A percentile compares a stretch with the other conserved stretches of the same genome.
Evolutionary conservation across 345 rosid genomes (phyloP).

Genomic region (Eucalyptus sideroxylon): DNA sequence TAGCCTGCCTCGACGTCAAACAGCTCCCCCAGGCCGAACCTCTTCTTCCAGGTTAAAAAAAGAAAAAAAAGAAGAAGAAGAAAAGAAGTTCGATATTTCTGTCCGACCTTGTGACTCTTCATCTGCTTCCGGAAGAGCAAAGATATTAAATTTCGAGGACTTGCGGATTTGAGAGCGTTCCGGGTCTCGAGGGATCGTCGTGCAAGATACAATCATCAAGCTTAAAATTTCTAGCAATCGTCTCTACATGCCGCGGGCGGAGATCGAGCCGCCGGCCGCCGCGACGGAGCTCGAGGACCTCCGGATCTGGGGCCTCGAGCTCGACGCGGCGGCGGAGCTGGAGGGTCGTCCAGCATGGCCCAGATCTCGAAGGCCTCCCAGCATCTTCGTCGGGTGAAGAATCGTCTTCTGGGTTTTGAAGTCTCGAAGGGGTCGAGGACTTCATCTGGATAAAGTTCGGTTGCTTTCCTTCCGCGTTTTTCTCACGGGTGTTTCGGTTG

Average conservation of each 20-base stretch:
- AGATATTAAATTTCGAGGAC: not conserved
- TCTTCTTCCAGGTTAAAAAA: not conserved
- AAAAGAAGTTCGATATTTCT: not conserved
- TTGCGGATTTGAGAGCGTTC: not conserved
- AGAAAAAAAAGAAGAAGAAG: not conserved
- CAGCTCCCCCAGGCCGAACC: not conserved
- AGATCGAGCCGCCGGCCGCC: not conserved
- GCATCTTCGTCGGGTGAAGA: not conserved
- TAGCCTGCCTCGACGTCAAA: not conserved
- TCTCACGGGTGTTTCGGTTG: not conserved
- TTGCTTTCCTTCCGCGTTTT: not conserved
- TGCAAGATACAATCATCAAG: not conserved
- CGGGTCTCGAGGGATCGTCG: not conserved
- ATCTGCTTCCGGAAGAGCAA: not conserved
- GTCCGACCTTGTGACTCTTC: not conserved
- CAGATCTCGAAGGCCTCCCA: not conserved
- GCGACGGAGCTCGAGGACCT: not conserved
- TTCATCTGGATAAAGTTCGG: not conserved
- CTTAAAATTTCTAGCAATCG: not conserved
- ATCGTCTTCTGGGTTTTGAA: not conserved
- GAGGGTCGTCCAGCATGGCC: not conserved
- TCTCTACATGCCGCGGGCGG: not conserved
- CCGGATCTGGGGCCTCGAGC: not conserved
- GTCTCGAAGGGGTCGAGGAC: not conserved
- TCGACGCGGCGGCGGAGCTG: not conserved